A percentile compares a stretch with the other conserved stretches of the same genome.
These are phyloP conservation scores for Monilinia fructigena DNA, from an alignment of 2,329 filamentous ascomycete genomes.

Conservation along the genomic window DNA sequence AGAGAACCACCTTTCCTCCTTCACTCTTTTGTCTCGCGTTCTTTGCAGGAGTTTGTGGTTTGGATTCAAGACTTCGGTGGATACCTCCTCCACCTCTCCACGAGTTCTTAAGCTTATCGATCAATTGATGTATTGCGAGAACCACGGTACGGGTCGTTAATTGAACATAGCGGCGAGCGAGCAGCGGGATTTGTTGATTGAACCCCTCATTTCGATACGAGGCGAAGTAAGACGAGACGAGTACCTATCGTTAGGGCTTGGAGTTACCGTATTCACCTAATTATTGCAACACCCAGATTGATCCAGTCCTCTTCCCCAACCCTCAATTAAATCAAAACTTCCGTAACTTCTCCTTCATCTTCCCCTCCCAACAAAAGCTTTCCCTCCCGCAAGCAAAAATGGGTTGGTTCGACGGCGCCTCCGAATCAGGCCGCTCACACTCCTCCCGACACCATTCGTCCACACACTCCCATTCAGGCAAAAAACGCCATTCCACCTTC, in stretches of 20 bases:
- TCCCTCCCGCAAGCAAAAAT: slow-evolving; percentile 34
- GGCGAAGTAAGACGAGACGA: background rate
- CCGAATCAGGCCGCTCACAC: slow-evolving; percentile 36
- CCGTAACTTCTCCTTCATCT: background rate
- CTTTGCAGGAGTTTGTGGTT: slow-evolving; percentile 4
- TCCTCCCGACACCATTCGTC: slow-evolving; percentile 33
- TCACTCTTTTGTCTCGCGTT: slow-evolving; percentile 19
- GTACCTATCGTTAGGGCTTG: background rate
- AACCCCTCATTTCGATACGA: too few species aligned
- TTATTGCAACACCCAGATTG: background rate
- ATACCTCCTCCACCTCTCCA: background rate
- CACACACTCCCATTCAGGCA: slow-evolving; percentile 32
- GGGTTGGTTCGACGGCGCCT: slow-evolving; percentile 48
- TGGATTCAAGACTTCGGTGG: background rate
- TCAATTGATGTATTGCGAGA: slow-evolving; percentile 3
- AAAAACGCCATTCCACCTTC: slow-evolving; percentile 31
- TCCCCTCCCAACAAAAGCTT: background rate
- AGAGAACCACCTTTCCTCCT: slow-evolving; percentile 11
- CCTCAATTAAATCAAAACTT: background rate
- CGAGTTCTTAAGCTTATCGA: slow-evolving; percentile 1
- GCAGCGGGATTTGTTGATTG: too few species aligned
- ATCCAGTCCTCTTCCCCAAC: background rate
- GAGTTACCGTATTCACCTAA: background rate
- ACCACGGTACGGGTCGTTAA: slow-evolving; percentile 10
- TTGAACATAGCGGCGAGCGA: slow-evolving; percentile 20